These are phyloP conservation scores for Mycena leptocephala DNA, from an alignment of 768 basidiomycete genomes.

Conservation along the genomic window DNA sequence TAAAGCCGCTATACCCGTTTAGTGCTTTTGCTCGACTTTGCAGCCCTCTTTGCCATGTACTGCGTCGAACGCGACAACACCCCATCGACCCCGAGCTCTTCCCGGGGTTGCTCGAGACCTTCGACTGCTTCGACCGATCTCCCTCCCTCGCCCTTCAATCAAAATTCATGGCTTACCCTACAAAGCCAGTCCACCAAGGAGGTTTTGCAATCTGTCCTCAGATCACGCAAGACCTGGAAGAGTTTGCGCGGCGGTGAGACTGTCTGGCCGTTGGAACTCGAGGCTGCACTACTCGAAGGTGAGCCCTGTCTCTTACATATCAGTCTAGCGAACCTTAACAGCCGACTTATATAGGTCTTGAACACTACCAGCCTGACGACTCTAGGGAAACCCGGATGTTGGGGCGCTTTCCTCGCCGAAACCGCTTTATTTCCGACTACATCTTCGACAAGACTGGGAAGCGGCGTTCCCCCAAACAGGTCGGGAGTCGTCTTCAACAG, in stretches of 20 bases:
- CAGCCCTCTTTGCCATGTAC: too few species aligned
- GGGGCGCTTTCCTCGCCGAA: slow-evolving; percentile 73
- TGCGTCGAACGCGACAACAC: too few species aligned
- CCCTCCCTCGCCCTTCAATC: background rate
- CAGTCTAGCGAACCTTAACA: background rate
- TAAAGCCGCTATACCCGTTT: too few species aligned
- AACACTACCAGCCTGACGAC: slow-evolving; percentile 65
- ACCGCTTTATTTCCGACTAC: slow-evolving; percentile 75
- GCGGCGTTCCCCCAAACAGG: slow-evolving; percentile 82
- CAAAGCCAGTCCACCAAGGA: slow-evolving; percentile 61
- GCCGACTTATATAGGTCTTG: slow-evolving; percentile 55
- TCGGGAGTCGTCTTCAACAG: slow-evolving; percentile 86
- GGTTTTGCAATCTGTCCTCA: slow-evolving; percentile 78
- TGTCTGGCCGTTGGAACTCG: slow-evolving; percentile 86
- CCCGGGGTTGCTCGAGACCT: too few species aligned
- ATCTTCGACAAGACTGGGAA: slow-evolving; percentile 76
- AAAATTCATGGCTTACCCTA: slow-evolving; percentile 36
- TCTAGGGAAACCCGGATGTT: slow-evolving; percentile 65
- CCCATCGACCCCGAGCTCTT: too few species aligned
- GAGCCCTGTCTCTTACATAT: background rate
- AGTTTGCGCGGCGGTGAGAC: slow-evolving; percentile 80
- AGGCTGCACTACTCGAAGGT: slow-evolving; percentile 86
- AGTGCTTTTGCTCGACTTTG: too few species aligned
- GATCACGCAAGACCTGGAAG: slow-evolving; percentile 83
- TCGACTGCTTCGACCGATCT: background rate